Conservation (phyloP, 2,329 filamentous ascomycete species). For the Diaporthe australafricana region DNA sequence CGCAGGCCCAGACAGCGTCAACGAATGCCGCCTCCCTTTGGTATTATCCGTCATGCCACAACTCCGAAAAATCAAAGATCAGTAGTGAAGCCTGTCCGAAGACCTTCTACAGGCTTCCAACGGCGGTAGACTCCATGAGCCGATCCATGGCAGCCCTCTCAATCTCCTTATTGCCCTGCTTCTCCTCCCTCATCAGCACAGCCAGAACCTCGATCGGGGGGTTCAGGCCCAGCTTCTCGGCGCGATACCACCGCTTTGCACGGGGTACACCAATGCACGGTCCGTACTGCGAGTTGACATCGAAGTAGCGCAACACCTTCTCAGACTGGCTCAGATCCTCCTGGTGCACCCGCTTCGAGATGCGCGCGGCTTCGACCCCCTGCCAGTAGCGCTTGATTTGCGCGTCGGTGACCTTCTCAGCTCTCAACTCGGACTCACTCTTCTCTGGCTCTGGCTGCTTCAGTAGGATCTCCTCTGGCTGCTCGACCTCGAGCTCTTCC, state of each 20-base stretch:
- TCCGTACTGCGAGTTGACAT: conserved; percentile 93
- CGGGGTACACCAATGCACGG: conserved; percentile 89
- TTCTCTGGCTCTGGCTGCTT: conserved; percentile 50
- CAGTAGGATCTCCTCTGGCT: neutral
- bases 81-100: neutral
- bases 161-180: conserved; percentile 61
- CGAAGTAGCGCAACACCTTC: conserved; percentile 91
- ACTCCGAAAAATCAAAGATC: neutral
- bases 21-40: neutral
- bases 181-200: conserved; percentile 80
- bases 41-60: neutral
- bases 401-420: conserved; percentile 72
- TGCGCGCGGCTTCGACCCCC: conserved; percentile 75
- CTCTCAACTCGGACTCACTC: conserved; percentile 65
- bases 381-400: conserved; percentile 85
- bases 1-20: neutral
- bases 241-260: conserved; percentile 87
- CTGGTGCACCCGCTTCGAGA: conserved; percentile 82
- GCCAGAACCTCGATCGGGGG: conserved; percentile 93
- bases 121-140: conserved; percentile 63
- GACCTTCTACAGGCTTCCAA: conserved; percentile 46
- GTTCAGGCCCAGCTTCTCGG: conserved; percentile 82
- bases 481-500: conserved; percentile 37
- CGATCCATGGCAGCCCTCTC: conserved; percentile 83
- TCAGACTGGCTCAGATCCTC: conserved; percentile 77